Evolutionary conservation across 352 stramenopile genomes (phyloP).

Genomic region (Globisporangium irregulare): DNA sequence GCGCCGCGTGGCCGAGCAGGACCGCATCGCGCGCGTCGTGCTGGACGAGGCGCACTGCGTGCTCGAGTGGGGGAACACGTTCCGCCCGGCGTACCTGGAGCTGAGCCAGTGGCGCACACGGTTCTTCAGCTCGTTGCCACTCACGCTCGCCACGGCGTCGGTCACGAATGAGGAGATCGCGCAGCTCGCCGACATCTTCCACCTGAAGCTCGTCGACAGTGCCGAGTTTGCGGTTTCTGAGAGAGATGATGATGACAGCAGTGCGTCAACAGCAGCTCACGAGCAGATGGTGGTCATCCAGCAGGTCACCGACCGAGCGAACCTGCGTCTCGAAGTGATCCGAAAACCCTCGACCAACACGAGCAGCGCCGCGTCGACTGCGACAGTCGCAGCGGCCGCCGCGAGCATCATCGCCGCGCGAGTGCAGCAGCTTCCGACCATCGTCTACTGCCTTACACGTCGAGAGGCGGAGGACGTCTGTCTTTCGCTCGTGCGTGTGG

Average conservation of each 20-base stretch:
- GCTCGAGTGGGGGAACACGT: conserved; percentile 76
- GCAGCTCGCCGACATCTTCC: conserved; percentile 49
- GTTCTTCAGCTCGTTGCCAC: conserved; percentile 41
- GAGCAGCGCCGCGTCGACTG: background rate
- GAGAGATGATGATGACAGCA: background rate
- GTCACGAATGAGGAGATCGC: conserved; percentile 62
- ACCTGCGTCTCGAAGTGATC: conserved; percentile 58
- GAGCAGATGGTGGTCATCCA: conserved; percentile 57
- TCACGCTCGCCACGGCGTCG: conserved; percentile 75
- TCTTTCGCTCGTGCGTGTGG: conserved; percentile 44
- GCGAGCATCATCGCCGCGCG: conserved; percentile 39
- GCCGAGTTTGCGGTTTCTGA: background rate
- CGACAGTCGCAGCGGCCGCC: conserved; percentile 14
- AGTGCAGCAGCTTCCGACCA: conserved; percentile 34
- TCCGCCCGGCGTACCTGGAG: conserved; percentile 69
- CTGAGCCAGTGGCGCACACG: conserved; percentile 53
- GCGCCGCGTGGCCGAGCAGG: conserved; percentile 16
- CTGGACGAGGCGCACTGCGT: conserved; percentile 81
- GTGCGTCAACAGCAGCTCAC: conserved; percentile 1
- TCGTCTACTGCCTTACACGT: conserved; percentile 79
- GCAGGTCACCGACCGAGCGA: conserved; percentile 58
- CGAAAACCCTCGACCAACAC: conserved; percentile 30
- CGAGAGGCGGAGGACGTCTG: conserved; percentile 64
- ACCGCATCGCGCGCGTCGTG: conserved; percentile 50
- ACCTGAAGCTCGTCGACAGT: conserved; percentile 18